Base-by-base conservation (phyloP, 768 basidiomycete genomes). In the Pleurotus citrinopileatus region DNA sequence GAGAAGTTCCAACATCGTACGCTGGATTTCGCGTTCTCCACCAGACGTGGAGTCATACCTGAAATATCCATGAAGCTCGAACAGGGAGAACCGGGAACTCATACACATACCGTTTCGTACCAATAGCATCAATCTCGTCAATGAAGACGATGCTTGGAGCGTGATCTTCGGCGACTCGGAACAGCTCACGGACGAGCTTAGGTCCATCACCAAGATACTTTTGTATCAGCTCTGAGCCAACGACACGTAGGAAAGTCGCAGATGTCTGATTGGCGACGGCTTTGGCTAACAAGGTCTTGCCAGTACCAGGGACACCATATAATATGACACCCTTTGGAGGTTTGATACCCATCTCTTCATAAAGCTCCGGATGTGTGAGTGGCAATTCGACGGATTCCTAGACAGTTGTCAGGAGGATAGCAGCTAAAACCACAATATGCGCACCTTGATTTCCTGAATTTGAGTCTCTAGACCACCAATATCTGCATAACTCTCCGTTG, bases 251-350 rank as follows among this genome's bases (percentile, higher is more conserved):
- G 81, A 98, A 99, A 1, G 95, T 98, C 0, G 96, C 95, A 2
- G 94, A 97, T 34, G 96, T 98, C 72, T 98, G 95, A 68, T 98
- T 97, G 26, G 96, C 95, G 7, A 98, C 94, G 0, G 96, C 96
- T 68, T 97, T 98, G 15, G 97, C 97, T 2, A 99, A 82, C 0
- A 99, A 82, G 0, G 97, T 99, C 74, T 99, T 99, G 53, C 97
- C 97, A 10, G 96, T 98, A 53, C 97, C 97, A 0, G 97, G 97
- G 2, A 96, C 96, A 59, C 97, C 97, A 64, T 98, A 99, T 1
- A 99, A 82, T 60, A 99, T 98, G 66, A 99, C 96, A 73, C 97
- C 97, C 70, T 98, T 98, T 19, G 97, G 97, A n/a, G 96, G 97
- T 63, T 90, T 90, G 71, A 99, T 98, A 53, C 97, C 97, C 97